Evolutionary conservation across 2,329 filamentous ascomycete species (phyloP).

Genomic region (Fusarium newnesense): DNA sequence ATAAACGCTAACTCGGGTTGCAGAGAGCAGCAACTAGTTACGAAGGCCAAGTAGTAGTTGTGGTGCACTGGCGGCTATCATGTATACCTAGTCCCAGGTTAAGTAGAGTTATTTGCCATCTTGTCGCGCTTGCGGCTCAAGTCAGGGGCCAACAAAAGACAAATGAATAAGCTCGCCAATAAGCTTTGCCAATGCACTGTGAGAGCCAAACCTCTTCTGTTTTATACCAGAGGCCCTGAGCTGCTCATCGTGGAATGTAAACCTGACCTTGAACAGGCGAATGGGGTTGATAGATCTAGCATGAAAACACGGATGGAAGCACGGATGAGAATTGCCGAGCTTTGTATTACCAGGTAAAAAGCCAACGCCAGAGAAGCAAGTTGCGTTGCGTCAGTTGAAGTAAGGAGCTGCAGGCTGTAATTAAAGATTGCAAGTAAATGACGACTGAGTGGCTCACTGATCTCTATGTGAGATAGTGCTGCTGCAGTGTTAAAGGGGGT

Average conservation of each 20-base stretch:
- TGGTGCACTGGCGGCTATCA: slow-evolving; percentile 13
- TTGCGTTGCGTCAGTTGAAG: background rate
- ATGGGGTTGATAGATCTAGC: background rate
- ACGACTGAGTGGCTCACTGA: slow-evolving; percentile 20
- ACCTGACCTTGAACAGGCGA: background rate
- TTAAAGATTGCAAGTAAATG: slow-evolving; percentile 35
- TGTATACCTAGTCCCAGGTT: background rate
- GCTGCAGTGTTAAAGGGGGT: slow-evolving; percentile 46
- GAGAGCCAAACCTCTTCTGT: background rate
- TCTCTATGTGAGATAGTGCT: slow-evolving; percentile 27
- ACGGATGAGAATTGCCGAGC: slow-evolving; percentile 11
- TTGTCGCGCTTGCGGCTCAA: slow-evolving; percentile 30
- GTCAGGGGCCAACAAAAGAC: slow-evolving; percentile 32
- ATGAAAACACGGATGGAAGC: background rate
- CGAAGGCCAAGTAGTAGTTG: background rate
- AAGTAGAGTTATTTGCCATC: slow-evolving; percentile 23
- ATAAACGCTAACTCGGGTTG: background rate
- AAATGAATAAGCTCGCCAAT: slow-evolving; percentile 3
- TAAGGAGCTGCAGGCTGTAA: slow-evolving; percentile 37
- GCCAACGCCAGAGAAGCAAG: slow-evolving; percentile 18
- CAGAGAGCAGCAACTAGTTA: background rate
- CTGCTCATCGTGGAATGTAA: slow-evolving; percentile 19
- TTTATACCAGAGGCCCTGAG: background rate
- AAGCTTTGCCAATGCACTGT: background rate
- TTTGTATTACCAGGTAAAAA: background rate